Percentiles rank a stretch among this genome's conserved stretches.
phyloP scores from a whole-genome alignment of 129 eudicot genomes.

The Smallanthus sonchifolius region DNA sequence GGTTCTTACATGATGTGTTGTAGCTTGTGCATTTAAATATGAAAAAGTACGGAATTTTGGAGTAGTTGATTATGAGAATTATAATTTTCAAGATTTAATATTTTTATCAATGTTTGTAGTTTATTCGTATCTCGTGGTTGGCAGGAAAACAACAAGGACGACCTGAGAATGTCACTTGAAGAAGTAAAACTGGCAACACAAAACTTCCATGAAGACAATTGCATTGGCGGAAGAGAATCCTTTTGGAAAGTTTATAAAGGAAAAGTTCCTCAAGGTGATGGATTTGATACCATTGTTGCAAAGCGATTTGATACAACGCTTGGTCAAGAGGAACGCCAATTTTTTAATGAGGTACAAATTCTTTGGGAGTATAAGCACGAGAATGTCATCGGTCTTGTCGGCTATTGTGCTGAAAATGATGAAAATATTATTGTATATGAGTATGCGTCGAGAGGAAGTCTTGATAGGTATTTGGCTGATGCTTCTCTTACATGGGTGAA shows the following conservation, averaged over 20 bases:
- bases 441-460: not conserved
- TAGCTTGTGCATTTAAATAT: no score
- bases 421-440: not conserved
- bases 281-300: not conserved
- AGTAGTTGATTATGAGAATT: no score
- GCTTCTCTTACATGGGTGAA: not conserved
- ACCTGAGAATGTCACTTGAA: not conserved
- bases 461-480: not conserved
- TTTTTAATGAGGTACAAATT: not conserved
- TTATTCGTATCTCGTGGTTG: not conserved
- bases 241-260: not conserved
- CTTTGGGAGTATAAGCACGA: not conserved
- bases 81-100: no score
- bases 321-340: constrained; percentile 1
- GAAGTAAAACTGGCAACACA: not conserved
- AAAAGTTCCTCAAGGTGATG: not conserved
- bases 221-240: not conserved
- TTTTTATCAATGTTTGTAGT: no score
- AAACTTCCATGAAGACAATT: not conserved
- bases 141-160: not conserved
- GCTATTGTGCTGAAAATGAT: not conserved
- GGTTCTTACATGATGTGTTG: no score
- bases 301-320: not conserved
- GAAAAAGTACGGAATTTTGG: no score
- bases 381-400: constrained; percentile 1